These are phyloP conservation scores for Exophiala viscosa DNA, from an alignment of 2,329 filamentous ascomycete species.

Conservation along the genomic window DNA sequence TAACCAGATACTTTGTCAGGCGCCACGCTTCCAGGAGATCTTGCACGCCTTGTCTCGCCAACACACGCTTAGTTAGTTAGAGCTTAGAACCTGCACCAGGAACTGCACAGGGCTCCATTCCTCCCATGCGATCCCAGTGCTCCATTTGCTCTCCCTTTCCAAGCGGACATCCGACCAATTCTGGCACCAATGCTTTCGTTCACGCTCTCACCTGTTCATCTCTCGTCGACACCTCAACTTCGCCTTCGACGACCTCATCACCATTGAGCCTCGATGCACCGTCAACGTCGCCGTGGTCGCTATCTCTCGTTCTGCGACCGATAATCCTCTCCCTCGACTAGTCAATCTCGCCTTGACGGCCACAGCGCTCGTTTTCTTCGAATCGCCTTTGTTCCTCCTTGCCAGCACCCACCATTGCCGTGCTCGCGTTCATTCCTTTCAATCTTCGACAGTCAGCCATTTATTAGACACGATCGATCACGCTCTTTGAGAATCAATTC, in stretches of 20 bases:
- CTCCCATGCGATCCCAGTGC: neutral
- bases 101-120: neutral
- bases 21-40: no score
- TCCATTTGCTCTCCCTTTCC: neutral
- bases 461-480: slow-evolving; percentile 12
- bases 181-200: slow-evolving; percentile 12
- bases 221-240: slow-evolving; percentile 1
- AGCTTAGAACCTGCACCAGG: slow-evolving; percentile 13
- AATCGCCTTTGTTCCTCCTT: slow-evolving; percentile 12
- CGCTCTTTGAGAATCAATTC: slow-evolving; percentile 12
- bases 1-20: no score
- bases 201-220: neutral
- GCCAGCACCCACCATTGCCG: slow-evolving; percentile 16
- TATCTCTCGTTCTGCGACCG: slow-evolving; percentile 28
- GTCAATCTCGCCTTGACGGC: slow-evolving; percentile 15
- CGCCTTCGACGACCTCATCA: slow-evolving; percentile 12
- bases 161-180: neutral
- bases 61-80: neutral
- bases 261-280: slow-evolving; percentile 28
- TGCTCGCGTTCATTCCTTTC: slow-evolving; percentile 26
- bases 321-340: slow-evolving; percentile 26
- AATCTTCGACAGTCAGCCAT: slow-evolving; percentile 10
- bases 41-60: slow-evolving; percentile 11
- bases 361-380: slow-evolving; percentile 9
- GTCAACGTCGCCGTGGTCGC: slow-evolving; percentile 31